Percentiles rank a stretch among this genome's conserved stretches.
These are phyloP conservation scores for Sporothrix schenckii DNA, from an alignment of 2,329 filamentous ascomycete species.

Conservation along the genomic window DNA sequence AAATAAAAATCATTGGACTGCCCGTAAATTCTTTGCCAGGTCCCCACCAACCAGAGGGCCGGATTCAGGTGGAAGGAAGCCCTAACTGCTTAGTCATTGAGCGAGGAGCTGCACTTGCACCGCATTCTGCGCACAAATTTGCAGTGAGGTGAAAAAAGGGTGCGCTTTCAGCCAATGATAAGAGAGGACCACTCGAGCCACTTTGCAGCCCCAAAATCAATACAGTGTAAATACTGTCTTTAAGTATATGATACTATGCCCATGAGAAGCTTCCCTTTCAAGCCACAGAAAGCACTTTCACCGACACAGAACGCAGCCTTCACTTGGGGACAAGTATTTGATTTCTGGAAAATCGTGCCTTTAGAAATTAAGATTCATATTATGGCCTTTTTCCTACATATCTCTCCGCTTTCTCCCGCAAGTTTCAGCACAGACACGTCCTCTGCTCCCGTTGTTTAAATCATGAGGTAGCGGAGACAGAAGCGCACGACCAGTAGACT, in stretches of 20 bases:
- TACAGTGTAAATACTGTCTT: background rate
- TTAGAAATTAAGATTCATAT: no score
- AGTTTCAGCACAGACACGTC: no score
- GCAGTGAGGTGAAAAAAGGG: constrained; percentile 6
- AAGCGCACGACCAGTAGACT: constrained; percentile 43
- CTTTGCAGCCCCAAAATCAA: no score
- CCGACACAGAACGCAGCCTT: background rate
- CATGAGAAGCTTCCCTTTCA: no score
- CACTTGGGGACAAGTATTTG: no score
- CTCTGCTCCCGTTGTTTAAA: constrained; percentile 29
- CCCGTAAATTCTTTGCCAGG: background rate
- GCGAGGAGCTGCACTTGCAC: background rate
- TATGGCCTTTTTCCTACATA: no score
- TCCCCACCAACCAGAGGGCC: constrained; percentile 28
- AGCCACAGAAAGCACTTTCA: background rate
- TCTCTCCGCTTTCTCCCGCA: no score
- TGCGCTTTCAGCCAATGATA: background rate
- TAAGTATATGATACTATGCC: background rate
- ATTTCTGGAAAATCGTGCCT: no score
- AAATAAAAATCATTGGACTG: constrained; percentile 18
- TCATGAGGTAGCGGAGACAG: constrained; percentile 45
- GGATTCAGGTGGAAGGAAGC: constrained; percentile 35
- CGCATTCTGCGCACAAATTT: constrained; percentile 7
- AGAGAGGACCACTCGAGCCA: no score
- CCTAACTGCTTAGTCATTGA: constrained; percentile 36